Evolutionary conservation across 2,329 filamentous ascomycete genomes (phyloP).

Genomic region (Diaporthe sp.): DNA sequence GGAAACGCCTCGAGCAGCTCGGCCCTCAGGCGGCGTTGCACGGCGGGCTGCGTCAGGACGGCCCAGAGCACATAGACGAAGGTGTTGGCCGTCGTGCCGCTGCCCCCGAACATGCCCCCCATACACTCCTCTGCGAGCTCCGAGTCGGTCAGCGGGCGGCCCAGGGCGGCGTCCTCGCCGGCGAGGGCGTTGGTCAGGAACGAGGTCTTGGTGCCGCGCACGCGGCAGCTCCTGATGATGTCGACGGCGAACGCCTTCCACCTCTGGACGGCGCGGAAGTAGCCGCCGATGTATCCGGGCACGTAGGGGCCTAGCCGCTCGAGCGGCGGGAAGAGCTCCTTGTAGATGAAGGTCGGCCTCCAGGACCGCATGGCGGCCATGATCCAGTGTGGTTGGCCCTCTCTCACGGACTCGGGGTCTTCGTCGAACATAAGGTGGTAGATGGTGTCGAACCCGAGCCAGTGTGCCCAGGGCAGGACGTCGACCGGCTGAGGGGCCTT

Average conservation of each 20-base stretch:
- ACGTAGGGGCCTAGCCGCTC: background rate
- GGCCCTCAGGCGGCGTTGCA: background rate
- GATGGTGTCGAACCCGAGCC: constrained; percentile 6
- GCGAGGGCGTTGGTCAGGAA: constrained; percentile 12
- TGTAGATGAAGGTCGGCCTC: constrained; percentile 7
- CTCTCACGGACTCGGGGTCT: background rate
- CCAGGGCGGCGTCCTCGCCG: background rate
- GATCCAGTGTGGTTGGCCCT: background rate
- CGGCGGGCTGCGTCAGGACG: background rate
- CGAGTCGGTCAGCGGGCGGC: constrained; percentile 4
- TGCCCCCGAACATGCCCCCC: background rate
- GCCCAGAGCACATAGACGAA: background rate
- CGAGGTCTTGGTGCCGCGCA: background rate
- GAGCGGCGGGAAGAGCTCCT: constrained; percentile 5
- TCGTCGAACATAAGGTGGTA: constrained; percentile 10
- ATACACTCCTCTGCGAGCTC: constrained; percentile 6
- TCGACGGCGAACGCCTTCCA: background rate
- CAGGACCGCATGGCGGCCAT: background rate
- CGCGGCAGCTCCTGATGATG: constrained; percentile 11
- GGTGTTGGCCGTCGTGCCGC: constrained; percentile 3
- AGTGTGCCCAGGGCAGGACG: background rate
- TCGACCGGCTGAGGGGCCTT: background rate
- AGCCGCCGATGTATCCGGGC: background rate
- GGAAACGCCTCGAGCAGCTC: constrained; percentile 6
- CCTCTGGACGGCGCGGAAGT: background rate